Base-by-base conservation (phyloP, 176 grass and related monocot genomes). In the Bonia amplexicaulis region DNA sequence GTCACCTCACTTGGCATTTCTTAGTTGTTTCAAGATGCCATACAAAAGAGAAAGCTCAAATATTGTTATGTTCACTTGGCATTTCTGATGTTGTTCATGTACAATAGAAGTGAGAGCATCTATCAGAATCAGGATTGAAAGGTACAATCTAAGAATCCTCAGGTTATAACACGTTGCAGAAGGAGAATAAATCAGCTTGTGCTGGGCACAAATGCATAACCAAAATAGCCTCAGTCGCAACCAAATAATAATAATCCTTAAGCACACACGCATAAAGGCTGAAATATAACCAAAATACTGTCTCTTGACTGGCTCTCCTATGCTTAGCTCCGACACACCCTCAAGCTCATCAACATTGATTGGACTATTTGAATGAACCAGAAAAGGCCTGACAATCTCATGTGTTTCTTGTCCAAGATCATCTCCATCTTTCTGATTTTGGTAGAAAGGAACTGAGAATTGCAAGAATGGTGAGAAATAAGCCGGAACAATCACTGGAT, bases 301-400 rank as follows among this genome's bases (percentile, higher is more conserved):
- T 76, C 67, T 87, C 87, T 73, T 86, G 41, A 73, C 79, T 84
- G 20, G 76, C 23, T 95, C 91, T 63, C 81, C 90, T 84, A 98
- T 98, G 83, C 93, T 98, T 74, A 95, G 85, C 87, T 93, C 95
- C 4, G 91, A 98, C 91, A 98, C 82, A 65, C 88, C 88, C 6
- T 94, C 93, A 68, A 98, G 93, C 45, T 98, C 96, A 81, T 98
- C 91, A 66, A 98, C 89, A 81, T 98, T 95, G 74, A 98, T 93
- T 1, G 93, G 85, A 54, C 85, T 79, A 77, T 93, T 95, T 9
- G 96, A 95, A 76, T 93, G 96, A 82, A 95, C 85, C 2, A 93
- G 79, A 60, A 94, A 87, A 79, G 96, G 96, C 82, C 85, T 98
- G 31, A 98, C 88, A 87, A 98, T 93, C 87, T 95, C 91, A 45